Percentiles rank a stretch among this genome's conserved stretches.
Evolutionary conservation across 2,329 filamentous ascomycete species (phyloP).

Genomic region (Incumbomyces lentus): DNA sequence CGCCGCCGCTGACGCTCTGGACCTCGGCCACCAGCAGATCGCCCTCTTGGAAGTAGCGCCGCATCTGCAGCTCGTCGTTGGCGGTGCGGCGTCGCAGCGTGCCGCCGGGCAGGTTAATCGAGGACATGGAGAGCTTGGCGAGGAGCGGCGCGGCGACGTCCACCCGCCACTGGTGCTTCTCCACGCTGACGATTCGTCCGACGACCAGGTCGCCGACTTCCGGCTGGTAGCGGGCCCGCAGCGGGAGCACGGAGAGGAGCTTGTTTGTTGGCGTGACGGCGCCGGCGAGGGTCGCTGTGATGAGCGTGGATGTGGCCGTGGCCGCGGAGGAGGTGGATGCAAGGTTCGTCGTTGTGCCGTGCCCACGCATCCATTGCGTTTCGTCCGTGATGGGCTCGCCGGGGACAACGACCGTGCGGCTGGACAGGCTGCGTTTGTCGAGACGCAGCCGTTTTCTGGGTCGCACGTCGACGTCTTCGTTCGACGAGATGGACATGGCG

Average conservation of each 20-base stretch:
- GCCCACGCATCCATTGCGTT: conserved; percentile 97
- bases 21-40: conserved; percentile 92
- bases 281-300: conserved; percentile 82
- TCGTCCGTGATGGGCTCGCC: conserved; percentile 82
- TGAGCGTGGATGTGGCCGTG: conserved; percentile 42
- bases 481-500: conserved; percentile 27
- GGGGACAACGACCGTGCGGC: conserved; percentile 46
- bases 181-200: conserved; percentile 89
- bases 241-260: conserved; percentile 77
- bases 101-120: conserved; percentile 90
- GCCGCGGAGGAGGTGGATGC: conserved; percentile 30
- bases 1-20: conserved; percentile 66
- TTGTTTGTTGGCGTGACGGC: conserved; percentile 92
- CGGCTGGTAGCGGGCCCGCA: conserved; percentile 86
- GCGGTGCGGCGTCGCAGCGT: conserved; percentile 85
- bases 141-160: conserved; percentile 84
- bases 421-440: conserved; percentile 26
- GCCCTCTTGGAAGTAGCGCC: conserved; percentile 92
- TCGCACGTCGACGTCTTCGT: conserved; percentile 32
- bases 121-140: conserved; percentile 71
- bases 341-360: conserved; percentile 58
- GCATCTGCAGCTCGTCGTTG: conserved; percentile 93
- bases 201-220: conserved; percentile 95
- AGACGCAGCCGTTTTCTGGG: conserved; percentile 30
- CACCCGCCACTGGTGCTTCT: conserved; percentile 85